Evolutionary conservation across 768 basidiomycete species (phyloP), one percentile per base, ranked within the genome.

Genomic region (Phlegmacium glaucopus): DNA sequence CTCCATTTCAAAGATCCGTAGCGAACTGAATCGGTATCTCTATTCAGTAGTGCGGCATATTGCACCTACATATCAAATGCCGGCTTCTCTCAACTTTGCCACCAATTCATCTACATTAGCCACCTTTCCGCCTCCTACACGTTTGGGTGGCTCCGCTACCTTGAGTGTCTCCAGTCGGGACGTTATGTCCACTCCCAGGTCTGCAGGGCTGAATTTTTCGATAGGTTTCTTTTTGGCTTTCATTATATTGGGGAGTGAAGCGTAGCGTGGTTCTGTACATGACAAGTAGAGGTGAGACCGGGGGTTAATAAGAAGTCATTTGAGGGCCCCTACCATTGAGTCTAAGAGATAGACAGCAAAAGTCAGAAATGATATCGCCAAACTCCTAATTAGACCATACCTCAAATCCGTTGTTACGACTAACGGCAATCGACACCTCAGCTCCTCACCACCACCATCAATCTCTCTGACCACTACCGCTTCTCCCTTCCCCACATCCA

Each of bases 191-290:
- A 97, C 72, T 6, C 83, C 83, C 17, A 98, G 82, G 56, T 94
- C 92, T 17, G 75, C 72, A 1, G 92, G 75, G 12, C 79, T 80
- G 43, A 96, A 59, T 61, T 90, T 93, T 68, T 94, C 85, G 36
- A 97, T 68, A 11, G 88, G 85, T 72, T 99, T 99, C 79, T 97
- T 99, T 78, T 97, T 98, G n/a, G 96, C 96, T 68, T 95, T 94
- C 91, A 95, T 95, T 67, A 95, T 95, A 57, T 92, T 94, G 4
- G 93, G 92, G 50, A 99, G 66, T n/a, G 94, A 93, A 0, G 96
- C 96, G 61, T 96, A 99, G 56, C 95, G 87, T 0, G 95, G 95
- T 66, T 95, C 94, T 93, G 40, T 45, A 45, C 9, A 13, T 13
- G 13, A 32, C 30, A 13, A 8, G 4, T 34, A 34, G 36, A 39